Base-by-base conservation (phyloP, 2,329 filamentous ascomycete species). In the Alternaria sp. region DNA sequence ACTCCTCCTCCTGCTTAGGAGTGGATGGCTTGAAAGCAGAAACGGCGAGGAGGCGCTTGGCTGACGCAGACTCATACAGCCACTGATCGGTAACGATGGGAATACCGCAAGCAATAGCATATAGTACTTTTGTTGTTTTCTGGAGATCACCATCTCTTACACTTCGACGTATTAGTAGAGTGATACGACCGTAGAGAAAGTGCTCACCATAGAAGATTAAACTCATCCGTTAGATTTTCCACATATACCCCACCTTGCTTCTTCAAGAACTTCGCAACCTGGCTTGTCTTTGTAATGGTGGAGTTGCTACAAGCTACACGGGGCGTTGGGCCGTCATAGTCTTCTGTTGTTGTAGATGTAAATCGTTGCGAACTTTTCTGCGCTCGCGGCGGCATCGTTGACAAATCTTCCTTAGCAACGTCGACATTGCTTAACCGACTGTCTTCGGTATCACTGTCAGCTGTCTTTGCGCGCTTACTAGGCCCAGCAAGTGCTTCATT, bases 21-120 rank as follows among this genome's bases (percentile, higher is more conserved):
- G 75, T 73, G 12, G 64, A 58, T 0, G 80, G 79, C n/a, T 75
- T 68, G 64, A 77, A 82, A 0, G 60, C 50, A 0, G 68, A 56
- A 1, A 78, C 65, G 2, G 78, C 69, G 5, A 83, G 77, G 16
- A 85, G 69, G 4, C 64, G 58, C 2, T 69, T 71, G n/a, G 71
- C 64, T 34, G 75, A 71, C 16, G 75, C 71, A 27, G 80, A 82
- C 4, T 81, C 75, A 0, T 63, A 51, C 5, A 85, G 68, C 84
- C 84, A 85, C 4, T 77, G 67, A 55, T 85, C 82, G 1, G 79
- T 81, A 3, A 85, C 79, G 30, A 86, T 79, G 4, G 75, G 72
- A 49, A 81, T 80, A 11, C 81, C 82, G 2, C 78, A 67, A 11
- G 80, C 76, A 7, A 85, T 71, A 4, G 80, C 75, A 16, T 79